Evolutionary conservation across 179 eudicot genomes (phyloP).

Genomic region (Beta lomatogona): DNA sequence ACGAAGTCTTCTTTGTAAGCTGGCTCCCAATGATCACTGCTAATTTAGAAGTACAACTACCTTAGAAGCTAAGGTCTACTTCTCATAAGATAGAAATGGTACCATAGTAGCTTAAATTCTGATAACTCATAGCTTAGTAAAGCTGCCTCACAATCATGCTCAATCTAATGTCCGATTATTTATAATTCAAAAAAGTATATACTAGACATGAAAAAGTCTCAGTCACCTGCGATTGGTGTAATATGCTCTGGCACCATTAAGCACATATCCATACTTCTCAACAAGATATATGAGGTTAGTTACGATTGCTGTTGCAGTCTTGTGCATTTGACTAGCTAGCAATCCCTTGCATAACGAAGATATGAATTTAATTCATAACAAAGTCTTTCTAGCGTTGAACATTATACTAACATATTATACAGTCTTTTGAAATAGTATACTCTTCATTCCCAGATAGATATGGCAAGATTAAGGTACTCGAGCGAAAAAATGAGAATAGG

Average conservation of each 20-base stretch:
- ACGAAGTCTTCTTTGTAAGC: background rate
- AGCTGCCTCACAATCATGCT: background rate
- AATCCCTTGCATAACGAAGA: conserved; percentile 65
- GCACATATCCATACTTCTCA: conserved; percentile 72
- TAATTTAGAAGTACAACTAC: background rate
- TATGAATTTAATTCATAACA: background rate
- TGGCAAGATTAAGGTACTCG: background rate
- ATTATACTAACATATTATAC: background rate
- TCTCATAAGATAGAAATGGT: too few relatives aligned
- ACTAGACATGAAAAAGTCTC: background rate
- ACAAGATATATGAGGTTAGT: conserved; percentile 73
- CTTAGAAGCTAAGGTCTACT: background rate
- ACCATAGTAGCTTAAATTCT: too few relatives aligned
- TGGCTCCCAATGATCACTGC: background rate
- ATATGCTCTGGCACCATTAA: conserved; percentile 92
- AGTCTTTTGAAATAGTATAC: background rate
- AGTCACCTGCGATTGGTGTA: conserved; percentile 85
- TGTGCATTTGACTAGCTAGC: conserved; percentile 82
- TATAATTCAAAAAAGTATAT: background rate
- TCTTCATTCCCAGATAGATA: background rate
- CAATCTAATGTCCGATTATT: background rate
- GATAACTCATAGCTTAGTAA: background rate
- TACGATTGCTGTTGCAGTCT: conserved; percentile 88
- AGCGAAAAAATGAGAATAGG: background rate
- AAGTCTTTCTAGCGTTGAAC: background rate